Conservation (phyloP, 768 basidiomycete species). For the Aureoboletus auriporus region DNA sequence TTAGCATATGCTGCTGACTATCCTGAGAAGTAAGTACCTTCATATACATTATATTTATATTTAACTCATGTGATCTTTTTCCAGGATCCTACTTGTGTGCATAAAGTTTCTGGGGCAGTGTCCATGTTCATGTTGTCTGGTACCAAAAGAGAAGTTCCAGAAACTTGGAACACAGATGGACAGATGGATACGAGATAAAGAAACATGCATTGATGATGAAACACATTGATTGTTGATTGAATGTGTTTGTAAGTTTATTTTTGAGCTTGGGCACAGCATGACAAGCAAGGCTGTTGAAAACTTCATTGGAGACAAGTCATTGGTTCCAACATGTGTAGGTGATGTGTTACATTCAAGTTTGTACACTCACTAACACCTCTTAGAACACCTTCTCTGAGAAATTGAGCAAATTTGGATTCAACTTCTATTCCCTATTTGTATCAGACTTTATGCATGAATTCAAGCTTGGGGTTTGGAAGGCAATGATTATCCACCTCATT, state of each 20-base stretch:
- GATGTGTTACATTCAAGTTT: no score
- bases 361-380: no score
- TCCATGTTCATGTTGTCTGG: constrained; percentile 18
- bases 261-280: constrained; percentile 11
- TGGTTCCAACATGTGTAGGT: background rate
- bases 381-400: constrained; percentile 28
- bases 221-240: constrained; percentile 35
- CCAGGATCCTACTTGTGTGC: background rate
- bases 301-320: constrained; percentile 12
- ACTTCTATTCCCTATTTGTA: constrained; percentile 23
- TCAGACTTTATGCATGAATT: constrained; percentile 32
- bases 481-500: constrained; percentile 2
- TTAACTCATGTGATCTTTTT: background rate
- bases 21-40: constrained; percentile 29
- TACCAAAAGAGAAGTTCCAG: constrained; percentile 6
- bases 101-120: constrained; percentile 17
- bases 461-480: constrained; percentile 33
- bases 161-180: background rate
- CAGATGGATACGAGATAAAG: background rate
- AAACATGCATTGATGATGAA: constrained; percentile 30
- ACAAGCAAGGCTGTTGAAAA: background rate
- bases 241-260: constrained; percentile 29
- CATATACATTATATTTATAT: background rate
- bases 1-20: constrained; percentile 23
- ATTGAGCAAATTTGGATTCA: constrained; percentile 17